Base-by-base conservation (phyloP, 306 rosid genomes). In the Castanea mollissima region DNA sequence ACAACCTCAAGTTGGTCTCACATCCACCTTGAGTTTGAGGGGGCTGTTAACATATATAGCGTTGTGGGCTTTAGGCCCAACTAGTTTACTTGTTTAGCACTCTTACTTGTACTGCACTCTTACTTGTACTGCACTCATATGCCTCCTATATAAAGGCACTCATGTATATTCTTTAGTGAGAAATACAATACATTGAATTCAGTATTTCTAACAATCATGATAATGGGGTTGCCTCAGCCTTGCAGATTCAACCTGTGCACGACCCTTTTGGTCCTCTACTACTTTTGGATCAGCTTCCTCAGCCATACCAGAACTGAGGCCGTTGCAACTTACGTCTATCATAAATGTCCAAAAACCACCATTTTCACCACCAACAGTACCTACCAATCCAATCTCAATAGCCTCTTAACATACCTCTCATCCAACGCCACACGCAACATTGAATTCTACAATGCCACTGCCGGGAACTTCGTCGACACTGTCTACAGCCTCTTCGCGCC, bases 401-500 rank as follows among this genome's bases (percentile, higher is more conserved):
- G 4, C 20, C 78, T 75, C 64, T 64, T 83, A 55, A 41, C 35
- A 1, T 38, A 11, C 46, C 65, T 83, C 55, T 25, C 34, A 23
- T 64, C 75, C 70, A 72, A 73, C 14, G 41, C 81, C 75, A 52
- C 71, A 55, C 54, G 18, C 15, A 6, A 23, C 10, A 12, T 21
- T 1, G 78, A 46, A 23, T 56, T 56, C 82, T 78, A 44, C 60
- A 84, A 82, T 81, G n/a, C 85, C 14, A 83, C 90, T 1, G 55
- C 74, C 1, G 41, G 74, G 0, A 32, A 62, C 7, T 29, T 21
- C 76, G 0, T 21, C 0, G 12, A 79, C 85, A 10, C 71, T 5
- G 88, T 82, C 16, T 79, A 79, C 65, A 88, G 86, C 70, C 85
- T 87, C 77, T 87, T 55, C 82, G 87, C 77, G 4, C 88, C 80